Base-by-base conservation (phyloP, 1,284 basidiomycete genomes). In the Rhodotorula sp. region DNA sequence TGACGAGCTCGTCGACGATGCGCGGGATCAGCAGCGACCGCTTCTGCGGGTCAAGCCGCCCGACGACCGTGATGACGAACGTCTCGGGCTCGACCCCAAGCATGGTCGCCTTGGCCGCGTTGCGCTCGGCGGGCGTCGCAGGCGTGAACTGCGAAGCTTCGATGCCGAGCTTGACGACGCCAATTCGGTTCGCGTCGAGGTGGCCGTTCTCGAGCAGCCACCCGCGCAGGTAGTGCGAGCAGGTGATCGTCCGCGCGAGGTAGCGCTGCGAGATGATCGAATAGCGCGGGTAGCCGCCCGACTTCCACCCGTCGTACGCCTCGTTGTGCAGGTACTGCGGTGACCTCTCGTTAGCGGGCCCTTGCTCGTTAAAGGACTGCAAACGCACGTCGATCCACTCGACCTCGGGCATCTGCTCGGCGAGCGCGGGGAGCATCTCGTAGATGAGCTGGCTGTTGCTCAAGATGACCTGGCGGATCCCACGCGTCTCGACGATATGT, bases 161-260 rank as follows among this genome's bases (percentile, higher is more conserved):
- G 68, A 77, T 73, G 36, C 76, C 76, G 55, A 77, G 74, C 61
- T 77, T 77, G 68, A 77, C 74, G 61, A 77, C 74, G n/a, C 76
- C 76, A 55, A 77, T 74, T 9, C 76, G 69, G 32, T 50, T 59
- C 13, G 64, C 53, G 34, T 71, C 67, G 48, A 65, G 54, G 59
- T 74, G 70, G 10, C 76, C 76, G 36, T 68, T 55, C 29, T 65
- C 64, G 58, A 76, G 53, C 0, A 77, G 61, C 71, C 74, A 77
- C 25, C 65, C 44, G 51, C 67, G 65, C 48, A 77, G 70, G 60
- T 77, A 68, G 58, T 76, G 56, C 25, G 76, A 77, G 61, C 74
- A 77, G 25, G 76, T 73, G 66, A 77, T 69, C n/a, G 76, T 76
- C 21, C 76, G 71, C 27, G 75, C 68, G 55, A 77, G 62, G 72